Evolutionary conservation across 176 grass and related monocot genomes (phyloP).

Genomic region (Lolium perenne): DNA sequence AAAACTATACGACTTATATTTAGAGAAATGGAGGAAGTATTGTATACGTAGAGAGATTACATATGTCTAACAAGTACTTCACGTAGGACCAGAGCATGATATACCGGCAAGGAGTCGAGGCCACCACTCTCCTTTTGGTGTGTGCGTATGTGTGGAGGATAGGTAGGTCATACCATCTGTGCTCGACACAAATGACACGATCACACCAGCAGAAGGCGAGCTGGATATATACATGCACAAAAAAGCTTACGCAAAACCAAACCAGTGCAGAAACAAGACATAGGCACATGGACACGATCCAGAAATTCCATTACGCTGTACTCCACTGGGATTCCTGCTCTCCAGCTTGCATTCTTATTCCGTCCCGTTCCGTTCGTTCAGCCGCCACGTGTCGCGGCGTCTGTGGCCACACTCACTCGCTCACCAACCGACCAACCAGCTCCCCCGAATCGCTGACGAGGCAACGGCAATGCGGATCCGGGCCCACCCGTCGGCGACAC

Average conservation of each 20-base stretch:
- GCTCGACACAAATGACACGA: not conserved
- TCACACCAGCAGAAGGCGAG: not conserved
- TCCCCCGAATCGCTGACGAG: not conserved
- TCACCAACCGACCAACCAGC: slow-evolving; percentile 29
- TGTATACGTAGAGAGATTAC: too few species aligned
- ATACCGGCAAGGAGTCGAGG: too few species aligned
- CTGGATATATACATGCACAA: not conserved
- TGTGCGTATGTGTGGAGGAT: not conserved
- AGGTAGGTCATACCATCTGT: not conserved
- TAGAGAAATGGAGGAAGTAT: too few species aligned
- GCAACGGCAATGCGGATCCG: not conserved
- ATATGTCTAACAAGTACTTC: too few species aligned
- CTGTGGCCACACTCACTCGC: not conserved
- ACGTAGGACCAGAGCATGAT: too few species aligned
- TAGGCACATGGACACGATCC: slow-evolving; percentile 11
- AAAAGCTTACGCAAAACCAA: not conserved
- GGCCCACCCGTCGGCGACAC: not conserved
- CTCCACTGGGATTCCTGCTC: slow-evolving; percentile 42
- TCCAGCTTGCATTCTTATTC: slow-evolving; percentile 43
- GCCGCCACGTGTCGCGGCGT: slow-evolving; percentile 1
- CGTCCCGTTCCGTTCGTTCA: not conserved
- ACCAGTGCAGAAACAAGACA: not conserved
- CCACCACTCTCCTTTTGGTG: too few species aligned
- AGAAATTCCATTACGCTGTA: not conserved
- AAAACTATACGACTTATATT: too few species aligned